phyloP scores from a whole-genome alignment of 805 yeast genomes.

The Saccharomycopsis sp. region DNA sequence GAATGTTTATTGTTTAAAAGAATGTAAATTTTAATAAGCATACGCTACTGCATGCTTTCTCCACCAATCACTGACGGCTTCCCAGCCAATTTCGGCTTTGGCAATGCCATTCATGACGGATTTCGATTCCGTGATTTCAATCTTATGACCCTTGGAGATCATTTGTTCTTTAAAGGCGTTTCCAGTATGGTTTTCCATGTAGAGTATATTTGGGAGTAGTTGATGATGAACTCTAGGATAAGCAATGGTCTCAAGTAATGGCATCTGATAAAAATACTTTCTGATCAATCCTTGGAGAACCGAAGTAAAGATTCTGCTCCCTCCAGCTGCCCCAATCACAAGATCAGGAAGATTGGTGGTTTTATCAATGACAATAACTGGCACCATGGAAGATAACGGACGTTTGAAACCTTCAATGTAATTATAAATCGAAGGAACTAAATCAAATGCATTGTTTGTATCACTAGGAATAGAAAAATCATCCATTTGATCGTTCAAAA shows the following conservation, averaged over 20 bases:
- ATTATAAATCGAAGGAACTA: constrained; percentile 74
- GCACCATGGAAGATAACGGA: constrained; percentile 78
- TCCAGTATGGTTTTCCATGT: constrained; percentile 48
- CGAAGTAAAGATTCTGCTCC: constrained; percentile 75
- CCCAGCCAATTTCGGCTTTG: constrained; percentile 30
- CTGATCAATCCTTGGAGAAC: constrained; percentile 74
- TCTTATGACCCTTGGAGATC: constrained; percentile 38
- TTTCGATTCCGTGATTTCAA: constrained; percentile 33
- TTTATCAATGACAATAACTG: constrained; percentile 50
- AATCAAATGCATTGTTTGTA: constrained; percentile 59
- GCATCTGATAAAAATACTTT: constrained; percentile 43
- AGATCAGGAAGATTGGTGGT: constrained; percentile 41
- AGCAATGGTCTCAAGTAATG: constrained; percentile 59
- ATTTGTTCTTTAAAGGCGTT: constrained; percentile 30
- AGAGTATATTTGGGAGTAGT: constrained; percentile 59
- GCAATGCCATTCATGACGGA: constrained; percentile 51
- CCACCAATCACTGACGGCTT: constrained; percentile 88
- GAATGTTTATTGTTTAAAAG: no score
- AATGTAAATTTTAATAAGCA: constrained; percentile 35
- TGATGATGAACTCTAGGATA: constrained; percentile 88
- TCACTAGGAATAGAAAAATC: constrained; percentile 71
- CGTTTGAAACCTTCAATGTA: constrained; percentile 66
- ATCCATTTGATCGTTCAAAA: constrained; percentile 88
- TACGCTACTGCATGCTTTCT: constrained; percentile 69
- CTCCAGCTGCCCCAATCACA: constrained; percentile 90